These are phyloP conservation scores for Colletotrichum camelliae DNA, from an alignment of 2,329 filamentous ascomycete species.

Conservation along the genomic window DNA sequence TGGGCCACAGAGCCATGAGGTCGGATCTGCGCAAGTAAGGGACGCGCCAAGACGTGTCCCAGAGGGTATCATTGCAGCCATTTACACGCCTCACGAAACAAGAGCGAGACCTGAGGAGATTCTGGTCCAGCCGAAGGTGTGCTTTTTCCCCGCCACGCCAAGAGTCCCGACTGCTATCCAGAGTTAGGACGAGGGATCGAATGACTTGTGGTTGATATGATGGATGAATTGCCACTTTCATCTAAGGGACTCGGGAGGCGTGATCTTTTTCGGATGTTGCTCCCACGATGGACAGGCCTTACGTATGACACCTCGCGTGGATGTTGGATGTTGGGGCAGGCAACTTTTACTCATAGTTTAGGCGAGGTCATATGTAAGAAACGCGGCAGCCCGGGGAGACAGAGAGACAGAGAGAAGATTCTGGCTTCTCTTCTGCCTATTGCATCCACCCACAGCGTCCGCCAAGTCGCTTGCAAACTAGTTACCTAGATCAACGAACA, in stretches of 20 bases:
- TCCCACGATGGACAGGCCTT: slow-evolving; percentile 5
- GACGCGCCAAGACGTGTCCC: slow-evolving; percentile 1
- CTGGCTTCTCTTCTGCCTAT: neutral
- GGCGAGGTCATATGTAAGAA: neutral
- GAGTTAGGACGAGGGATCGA: neutral
- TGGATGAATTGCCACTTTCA: slow-evolving; percentile 6
- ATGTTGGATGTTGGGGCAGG: slow-evolving; percentile 13
- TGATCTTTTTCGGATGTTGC: slow-evolving; percentile 9
- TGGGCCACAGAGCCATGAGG: neutral
- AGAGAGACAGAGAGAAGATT: neutral
- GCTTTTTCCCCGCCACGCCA: neutral
- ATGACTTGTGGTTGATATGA: neutral
- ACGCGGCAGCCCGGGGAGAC: neutral
- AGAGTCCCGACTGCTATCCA: neutral
- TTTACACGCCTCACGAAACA: slow-evolving; percentile 9
- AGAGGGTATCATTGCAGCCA: slow-evolving; percentile 6
- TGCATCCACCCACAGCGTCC: neutral
- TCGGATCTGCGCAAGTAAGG: slow-evolving; percentile 1
- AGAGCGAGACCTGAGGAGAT: slow-evolving; percentile 10
- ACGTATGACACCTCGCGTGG: slow-evolving; percentile 16
- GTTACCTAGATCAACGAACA: neutral
- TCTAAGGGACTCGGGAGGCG: neutral
- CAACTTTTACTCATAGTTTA: slow-evolving; percentile 2
- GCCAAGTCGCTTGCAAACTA: neutral
- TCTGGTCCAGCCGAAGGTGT: neutral